Base-by-base conservation (phyloP, 2,329 filamentous ascomycete genomes). In the Fusarium nematophilum region DNA sequence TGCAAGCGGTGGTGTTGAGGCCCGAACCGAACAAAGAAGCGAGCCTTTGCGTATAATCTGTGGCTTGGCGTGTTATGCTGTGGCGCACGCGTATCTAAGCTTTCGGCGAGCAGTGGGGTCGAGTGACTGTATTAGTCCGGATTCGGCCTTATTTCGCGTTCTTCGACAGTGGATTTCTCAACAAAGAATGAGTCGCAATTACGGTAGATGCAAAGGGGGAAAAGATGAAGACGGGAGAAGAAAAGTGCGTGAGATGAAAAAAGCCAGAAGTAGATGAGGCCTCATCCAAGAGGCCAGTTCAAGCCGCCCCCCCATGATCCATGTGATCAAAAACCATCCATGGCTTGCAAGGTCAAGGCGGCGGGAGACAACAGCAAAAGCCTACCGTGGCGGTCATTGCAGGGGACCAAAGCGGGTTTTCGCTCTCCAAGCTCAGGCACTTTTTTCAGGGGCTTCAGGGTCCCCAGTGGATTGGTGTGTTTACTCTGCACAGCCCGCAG, bases 31-130 rank as follows among this genome's bases (percentile, higher is more conserved):
- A 65, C 60, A 62, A 54, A 58, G 61, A 64, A 52, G 61, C 21
- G 21, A 49, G 40, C 59, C 49, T 47, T 51, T 57, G 25, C 25
- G 40, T 44, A 30, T 47, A 40, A 46, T 37, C 53, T 52, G 46
- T 43, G 25, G 30, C 36, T 49, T 62, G 62, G 53, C 62, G 51
- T 62, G n/a, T 8, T 17, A 21, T 21, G 21, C 23, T 45, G 53
- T 51, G 55, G 61, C 60, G 58, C 47, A 48, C 57, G 43, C 33
- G 36, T 51, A 31, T 18, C 13, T 23, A 56, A 21, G 49, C 30
- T 59, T 52, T 45, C 21, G 33, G 57, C 51, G 43, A 37, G 34
- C 47, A 23, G 62, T 65, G 62, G 62, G 64, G 61, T 65, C 49
- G 13, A 42, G 57, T 64, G 45, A 49, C 61, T 65, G 57, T 44